Base-by-base conservation (phyloP, 306 rosid genomes). In the Castanea mollissima region DNA sequence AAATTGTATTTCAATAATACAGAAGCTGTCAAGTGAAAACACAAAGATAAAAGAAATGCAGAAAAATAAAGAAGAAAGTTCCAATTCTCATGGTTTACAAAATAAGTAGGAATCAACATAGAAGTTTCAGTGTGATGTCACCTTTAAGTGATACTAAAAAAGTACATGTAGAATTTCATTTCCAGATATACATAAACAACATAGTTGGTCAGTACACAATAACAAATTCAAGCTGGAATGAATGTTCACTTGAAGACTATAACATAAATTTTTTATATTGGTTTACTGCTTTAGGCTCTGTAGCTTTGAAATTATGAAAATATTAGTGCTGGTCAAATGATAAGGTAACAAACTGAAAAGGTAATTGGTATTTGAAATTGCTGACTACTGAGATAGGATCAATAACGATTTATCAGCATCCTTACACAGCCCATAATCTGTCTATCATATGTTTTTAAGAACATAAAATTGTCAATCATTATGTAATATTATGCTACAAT, bases 1-100 rank as follows among this genome's bases (percentile, higher is more conserved):
- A 78, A 63, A 65, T 35, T 10, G 64, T 31, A 64, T 51, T 38
- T 55, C 34, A 20, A 35, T 31, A 52, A 58, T 75, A 71, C 78
- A 75, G 31, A 25, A 27, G 14, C 23, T 3, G 6, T 31, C n/a
- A 21, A 0, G 57, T n/a, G 46, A 68, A 44, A 56, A 27, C 65
- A 74, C 55, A 73, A 6, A 18, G 14, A 14, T 41, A 7, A 38
- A 38, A 41, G 8, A 41, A 41, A 41, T 38, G 67, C 5, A 23
- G 2, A 29, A 25, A 63, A 55, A 12, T 68, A 55, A 11, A 25
- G 10, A 49, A 57, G 51, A 29, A 38, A 58, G 12, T 14, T 34
- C 38, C 29, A 52, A 64, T 31, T 15, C 19, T 64, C 4, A 64
- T 63, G 69, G 16, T 63, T 12, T 6, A 16, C 2, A 15, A 63